Evolutionary conservation across 1,139 yeast species (phyloP).

Genomic region (Yamadazyma oceani): DNA sequence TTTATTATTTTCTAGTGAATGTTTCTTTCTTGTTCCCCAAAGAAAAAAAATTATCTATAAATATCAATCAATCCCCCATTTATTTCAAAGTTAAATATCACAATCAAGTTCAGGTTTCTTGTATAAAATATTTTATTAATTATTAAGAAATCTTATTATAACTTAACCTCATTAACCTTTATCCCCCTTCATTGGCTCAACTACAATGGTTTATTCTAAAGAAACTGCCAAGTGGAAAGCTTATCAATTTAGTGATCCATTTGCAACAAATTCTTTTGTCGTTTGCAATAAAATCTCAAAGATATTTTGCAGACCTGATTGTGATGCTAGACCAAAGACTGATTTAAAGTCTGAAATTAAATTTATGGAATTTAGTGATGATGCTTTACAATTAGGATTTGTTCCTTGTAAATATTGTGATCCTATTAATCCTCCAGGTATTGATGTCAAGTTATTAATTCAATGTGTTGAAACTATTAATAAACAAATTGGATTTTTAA

Average conservation of each 20-base stretch:
- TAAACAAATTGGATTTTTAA: conserved; percentile 55
- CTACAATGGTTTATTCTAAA: conserved; percentile 48
- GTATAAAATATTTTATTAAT: too few relatives aligned
- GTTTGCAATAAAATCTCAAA: conserved; percentile 48
- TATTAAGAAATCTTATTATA: too few relatives aligned
- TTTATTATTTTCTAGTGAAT: neutral
- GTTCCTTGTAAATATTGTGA: conserved; percentile 57
- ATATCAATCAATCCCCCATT: too few relatives aligned
- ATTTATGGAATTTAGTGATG: conserved; percentile 39
- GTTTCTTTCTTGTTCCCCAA: neutral
- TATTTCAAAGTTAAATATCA: too few relatives aligned
- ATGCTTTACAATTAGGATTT: conserved; percentile 49
- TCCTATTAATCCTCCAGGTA: conserved; percentile 36
- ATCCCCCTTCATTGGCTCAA: too few relatives aligned
- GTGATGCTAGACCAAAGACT: conserved; percentile 52
- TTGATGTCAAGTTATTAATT: conserved; percentile 54
- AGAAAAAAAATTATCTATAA: neutral
- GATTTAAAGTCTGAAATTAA: conserved; percentile 45
- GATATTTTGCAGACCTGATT: conserved; percentile 65
- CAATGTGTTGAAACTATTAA: conserved; percentile 61
- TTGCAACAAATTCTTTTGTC: conserved; percentile 56
- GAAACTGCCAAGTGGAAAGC: conserved; percentile 62
- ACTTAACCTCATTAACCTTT: too few relatives aligned
- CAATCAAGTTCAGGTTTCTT: too few relatives aligned
- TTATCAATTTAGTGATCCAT: conserved; percentile 66